Percentiles rank a stretch among this genome's conserved stretches.
These are phyloP conservation scores for Leccinum subtestaceum DNA, from an alignment of 768 basidiomycete species.

Conservation along the genomic window DNA sequence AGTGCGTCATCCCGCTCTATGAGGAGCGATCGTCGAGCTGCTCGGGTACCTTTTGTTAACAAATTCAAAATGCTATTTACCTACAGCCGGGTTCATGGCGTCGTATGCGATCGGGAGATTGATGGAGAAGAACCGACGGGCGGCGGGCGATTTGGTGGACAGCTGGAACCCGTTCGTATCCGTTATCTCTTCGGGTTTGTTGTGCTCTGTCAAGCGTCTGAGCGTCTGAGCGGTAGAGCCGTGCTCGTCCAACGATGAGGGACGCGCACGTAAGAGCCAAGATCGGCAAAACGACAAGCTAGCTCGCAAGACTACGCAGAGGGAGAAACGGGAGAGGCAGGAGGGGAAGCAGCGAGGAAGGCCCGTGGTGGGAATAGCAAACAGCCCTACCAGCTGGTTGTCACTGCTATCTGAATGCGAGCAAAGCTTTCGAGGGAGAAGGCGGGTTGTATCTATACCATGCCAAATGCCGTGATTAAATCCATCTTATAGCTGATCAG, in stretches of 20 bases:
- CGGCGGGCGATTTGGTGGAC: constrained; percentile 42
- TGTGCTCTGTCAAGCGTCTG: constrained; percentile 28
- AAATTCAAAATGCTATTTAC: neutral
- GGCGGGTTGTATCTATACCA: no score
- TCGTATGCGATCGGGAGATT: constrained; percentile 14
- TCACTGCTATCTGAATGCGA: constrained; percentile 5
- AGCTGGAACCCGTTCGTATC: constrained; percentile 47
- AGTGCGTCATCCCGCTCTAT: constrained; percentile 10
- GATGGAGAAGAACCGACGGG: constrained; percentile 37
- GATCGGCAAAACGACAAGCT: neutral
- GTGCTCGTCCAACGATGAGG: neutral
- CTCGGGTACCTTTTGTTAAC: no score
- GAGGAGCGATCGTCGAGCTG: neutral
- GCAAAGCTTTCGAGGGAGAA: neutral
- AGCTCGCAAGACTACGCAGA: neutral
- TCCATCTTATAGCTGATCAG: no score
- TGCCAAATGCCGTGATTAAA: no score
- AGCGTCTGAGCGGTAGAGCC: constrained; percentile 28
- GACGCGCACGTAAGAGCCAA: neutral
- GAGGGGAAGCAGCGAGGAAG: constrained; percentile 18
- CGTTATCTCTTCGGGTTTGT: neutral
- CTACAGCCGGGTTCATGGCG: constrained; percentile 19
- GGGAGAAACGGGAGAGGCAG: neutral
- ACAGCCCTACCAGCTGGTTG: constrained; percentile 22
- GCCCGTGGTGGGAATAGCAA: constrained; percentile 11